Percentiles rank a stretch among this genome's conserved stretches.
phyloP scores from a whole-genome alignment of 2,329 filamentous ascomycete genomes.

The Colletotrichum sp. region DNA sequence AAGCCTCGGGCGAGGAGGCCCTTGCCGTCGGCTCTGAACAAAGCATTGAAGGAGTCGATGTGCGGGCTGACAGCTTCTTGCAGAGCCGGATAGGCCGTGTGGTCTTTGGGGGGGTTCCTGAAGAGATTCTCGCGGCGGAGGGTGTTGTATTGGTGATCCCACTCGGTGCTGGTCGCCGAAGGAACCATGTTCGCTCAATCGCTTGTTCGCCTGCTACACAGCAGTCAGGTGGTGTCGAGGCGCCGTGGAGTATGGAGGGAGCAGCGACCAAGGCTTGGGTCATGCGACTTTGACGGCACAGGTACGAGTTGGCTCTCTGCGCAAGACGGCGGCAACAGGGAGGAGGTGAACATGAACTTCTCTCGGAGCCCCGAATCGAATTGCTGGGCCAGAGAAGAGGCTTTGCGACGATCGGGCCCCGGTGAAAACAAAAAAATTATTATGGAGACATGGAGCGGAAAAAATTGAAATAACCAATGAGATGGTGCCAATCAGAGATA shows the following conservation, averaged over 20 bases:
- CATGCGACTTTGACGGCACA: background rate
- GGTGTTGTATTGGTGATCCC: conserved; percentile 88
- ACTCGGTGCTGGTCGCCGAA: conserved; percentile 68
- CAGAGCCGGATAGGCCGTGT: conserved; percentile 85
- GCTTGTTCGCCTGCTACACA: background rate
- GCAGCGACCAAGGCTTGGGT: background rate
- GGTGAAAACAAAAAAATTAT: conserved; percentile 23
- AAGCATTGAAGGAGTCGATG: conserved; percentile 92
- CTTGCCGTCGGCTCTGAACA: conserved; percentile 75
- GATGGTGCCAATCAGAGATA: background rate
- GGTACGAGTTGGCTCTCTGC: background rate
- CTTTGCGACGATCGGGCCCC: background rate
- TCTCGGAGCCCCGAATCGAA: background rate
- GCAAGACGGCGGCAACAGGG: background rate
- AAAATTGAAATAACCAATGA: conserved; percentile 9
- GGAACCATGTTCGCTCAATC: conserved; percentile 53
- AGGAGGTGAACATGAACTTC: background rate
- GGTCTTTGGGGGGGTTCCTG: conserved; percentile 84
- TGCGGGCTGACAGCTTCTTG: conserved; percentile 89
- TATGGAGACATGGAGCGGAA: conserved; percentile 11
- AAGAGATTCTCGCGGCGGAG: conserved; percentile 88
- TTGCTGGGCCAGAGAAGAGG: conserved; percentile 3
- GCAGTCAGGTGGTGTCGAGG: background rate
- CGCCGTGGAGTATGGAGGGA: background rate
- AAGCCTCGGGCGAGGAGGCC: conserved; percentile 73